Evolutionary conservation across 1,284 basidiomycete species (phyloP).

Genomic region (Ceratobasidium sp.): DNA sequence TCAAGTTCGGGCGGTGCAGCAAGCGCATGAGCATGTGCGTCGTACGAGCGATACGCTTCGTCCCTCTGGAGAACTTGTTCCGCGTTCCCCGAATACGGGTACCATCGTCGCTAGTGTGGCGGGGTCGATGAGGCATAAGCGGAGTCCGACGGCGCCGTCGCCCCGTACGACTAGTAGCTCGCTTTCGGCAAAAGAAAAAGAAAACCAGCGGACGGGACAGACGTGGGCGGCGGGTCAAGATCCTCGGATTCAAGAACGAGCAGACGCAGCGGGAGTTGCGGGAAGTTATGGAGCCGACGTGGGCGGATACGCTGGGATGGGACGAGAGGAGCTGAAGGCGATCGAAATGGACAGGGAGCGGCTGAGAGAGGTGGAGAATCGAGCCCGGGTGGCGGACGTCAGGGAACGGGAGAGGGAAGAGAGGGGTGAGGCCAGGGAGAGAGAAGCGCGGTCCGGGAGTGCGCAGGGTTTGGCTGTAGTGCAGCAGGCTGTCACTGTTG

Average conservation of each 20-base stretch:
- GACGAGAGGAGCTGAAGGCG: constrained; percentile 51
- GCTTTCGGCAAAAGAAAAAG: constrained; percentile 50
- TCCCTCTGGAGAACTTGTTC: neutral
- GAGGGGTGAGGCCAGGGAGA: constrained; percentile 45
- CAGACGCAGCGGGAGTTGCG: constrained; percentile 7
- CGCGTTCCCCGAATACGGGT: constrained; percentile 5
- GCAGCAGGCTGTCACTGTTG: constrained; percentile 6
- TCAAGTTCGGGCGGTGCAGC: constrained; percentile 28
- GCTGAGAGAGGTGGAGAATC: constrained; percentile 51
- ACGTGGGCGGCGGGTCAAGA: constrained; percentile 59
- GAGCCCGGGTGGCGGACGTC: constrained; percentile 6
- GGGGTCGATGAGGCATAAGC: constrained; percentile 56
- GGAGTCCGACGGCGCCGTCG: constrained; percentile 73
- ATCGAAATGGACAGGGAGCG: constrained; percentile 54
- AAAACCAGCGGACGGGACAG: constrained; percentile 53
- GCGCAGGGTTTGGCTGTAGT: constrained; percentile 48
- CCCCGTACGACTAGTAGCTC: constrained; percentile 61
- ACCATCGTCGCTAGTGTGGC: constrained; percentile 4
- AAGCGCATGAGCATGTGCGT: constrained; percentile 20
- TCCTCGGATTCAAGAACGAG: constrained; percentile 8
- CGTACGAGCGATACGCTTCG: constrained; percentile 27
- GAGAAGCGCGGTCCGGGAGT: constrained; percentile 49
- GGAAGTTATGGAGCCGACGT: constrained; percentile 45
- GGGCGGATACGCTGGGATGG: constrained; percentile 54
- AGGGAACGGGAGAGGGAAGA: constrained; percentile 52